Conservation (phyloP, 768 basidiomycete species). For the Collybia mongolica region DNA sequence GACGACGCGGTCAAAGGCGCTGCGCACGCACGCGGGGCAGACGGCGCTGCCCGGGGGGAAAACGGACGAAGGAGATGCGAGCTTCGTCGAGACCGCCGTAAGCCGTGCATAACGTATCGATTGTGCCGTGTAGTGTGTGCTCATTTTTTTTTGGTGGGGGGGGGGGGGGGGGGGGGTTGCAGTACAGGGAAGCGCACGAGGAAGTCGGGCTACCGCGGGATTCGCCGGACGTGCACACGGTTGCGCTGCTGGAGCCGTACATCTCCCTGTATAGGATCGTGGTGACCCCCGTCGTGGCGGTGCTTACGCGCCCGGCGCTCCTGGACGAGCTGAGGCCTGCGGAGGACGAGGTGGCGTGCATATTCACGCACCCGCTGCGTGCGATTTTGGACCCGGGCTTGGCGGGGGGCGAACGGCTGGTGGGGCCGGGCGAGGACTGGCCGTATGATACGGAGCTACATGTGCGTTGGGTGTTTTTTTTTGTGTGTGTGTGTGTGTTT, state of each 20-base stretch:
- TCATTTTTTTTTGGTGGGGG: no score
- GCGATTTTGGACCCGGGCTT: conserved; percentile 65
- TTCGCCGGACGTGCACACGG: conserved; percentile 53
- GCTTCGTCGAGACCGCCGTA: conserved; percentile 74
- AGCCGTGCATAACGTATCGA: no score
- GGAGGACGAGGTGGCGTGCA: conserved; percentile 69
- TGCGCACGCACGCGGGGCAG: conserved; percentile 77
- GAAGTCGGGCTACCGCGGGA: conserved; percentile 72
- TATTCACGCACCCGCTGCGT: conserved; percentile 79
- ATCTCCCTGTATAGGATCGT: conserved; percentile 66
- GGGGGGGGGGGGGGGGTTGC: not conserved
- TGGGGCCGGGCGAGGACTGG: conserved; percentile 69
- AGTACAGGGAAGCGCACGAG: conserved; percentile 85
- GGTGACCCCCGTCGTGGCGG: conserved; percentile 77
- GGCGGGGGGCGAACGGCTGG: conserved; percentile 47
- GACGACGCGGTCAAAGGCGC: conserved; percentile 79
- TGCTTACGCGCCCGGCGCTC: conserved; percentile 55
- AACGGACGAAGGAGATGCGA: conserved; percentile 62
- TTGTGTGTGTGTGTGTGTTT: not conserved
- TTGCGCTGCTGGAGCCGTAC: conserved; percentile 66
- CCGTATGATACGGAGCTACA: conserved; percentile 71
- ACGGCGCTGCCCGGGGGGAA: conserved; percentile 86
- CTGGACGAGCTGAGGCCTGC: conserved; percentile 53
- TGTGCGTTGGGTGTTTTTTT: conserved; percentile 47
- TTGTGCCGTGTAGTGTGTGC: no score